These are phyloP conservation scores for Puya raimondii DNA, from an alignment of 176 grass and related monocot genomes.

Conservation along the genomic window DNA sequence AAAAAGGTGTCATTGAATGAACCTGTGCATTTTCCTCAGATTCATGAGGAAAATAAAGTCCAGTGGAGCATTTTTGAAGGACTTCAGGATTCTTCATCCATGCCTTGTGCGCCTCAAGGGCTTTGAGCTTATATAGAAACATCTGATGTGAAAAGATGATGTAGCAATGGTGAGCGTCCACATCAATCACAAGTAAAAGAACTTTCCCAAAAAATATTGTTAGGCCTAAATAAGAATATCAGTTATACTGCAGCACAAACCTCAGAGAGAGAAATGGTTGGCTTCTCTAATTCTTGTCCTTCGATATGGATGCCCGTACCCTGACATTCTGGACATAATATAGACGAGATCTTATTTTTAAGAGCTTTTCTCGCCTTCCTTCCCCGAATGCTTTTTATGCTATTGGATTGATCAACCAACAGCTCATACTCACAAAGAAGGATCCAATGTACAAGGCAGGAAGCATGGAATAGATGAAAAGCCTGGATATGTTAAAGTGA, in stretches of 20 bases:
- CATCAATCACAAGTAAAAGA: neutral
- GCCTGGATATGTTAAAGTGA: conserved; percentile 8
- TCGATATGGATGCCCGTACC: conserved; percentile 67
- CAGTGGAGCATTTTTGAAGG: conserved; percentile 81
- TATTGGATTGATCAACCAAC: conserved; percentile 40
- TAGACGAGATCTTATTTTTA: conserved; percentile 51
- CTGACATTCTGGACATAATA: conserved; percentile 88
- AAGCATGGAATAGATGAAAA: conserved; percentile 71
- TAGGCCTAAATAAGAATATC: conserved; percentile 7
- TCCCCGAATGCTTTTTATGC: conserved; percentile 63
- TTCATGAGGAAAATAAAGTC: conserved; percentile 58
- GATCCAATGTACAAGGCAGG: conserved; percentile 93
- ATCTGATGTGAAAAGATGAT: conserved; percentile 39
- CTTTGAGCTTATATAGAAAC: conserved; percentile 89
- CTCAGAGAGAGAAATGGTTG: conserved; percentile 76
- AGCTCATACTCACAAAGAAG: conserved; percentile 81
- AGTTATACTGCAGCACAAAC: conserved; percentile 25
- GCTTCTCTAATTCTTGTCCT: conserved; percentile 82
- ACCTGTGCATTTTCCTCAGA: conserved; percentile 56
- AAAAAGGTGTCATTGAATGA: neutral
- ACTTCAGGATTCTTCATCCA: conserved; percentile 94
- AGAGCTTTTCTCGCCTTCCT: conserved; percentile 56
- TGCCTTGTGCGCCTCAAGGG: conserved; percentile 89
- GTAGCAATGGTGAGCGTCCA: neutral
- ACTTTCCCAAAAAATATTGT: neutral